These are phyloP conservation scores for Agaricus subrufescens DNA, from an alignment of 768 basidiomycete genomes.

Conservation along the genomic window DNA sequence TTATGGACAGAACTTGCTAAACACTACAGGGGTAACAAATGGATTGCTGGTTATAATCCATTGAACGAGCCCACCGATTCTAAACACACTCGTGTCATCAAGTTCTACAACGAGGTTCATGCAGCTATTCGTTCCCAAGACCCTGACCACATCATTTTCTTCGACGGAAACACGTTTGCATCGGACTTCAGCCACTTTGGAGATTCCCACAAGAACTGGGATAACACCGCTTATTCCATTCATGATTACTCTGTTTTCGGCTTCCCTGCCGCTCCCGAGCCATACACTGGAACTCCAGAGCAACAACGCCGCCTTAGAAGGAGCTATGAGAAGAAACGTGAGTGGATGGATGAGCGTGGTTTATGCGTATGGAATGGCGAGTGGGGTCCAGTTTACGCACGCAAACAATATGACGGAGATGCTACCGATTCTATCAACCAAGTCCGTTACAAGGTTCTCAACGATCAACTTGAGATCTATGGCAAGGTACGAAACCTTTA, in stretches of 20 bases:
- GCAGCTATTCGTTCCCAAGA: constrained; percentile 69
- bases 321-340: constrained; percentile 69
- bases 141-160: constrained; percentile 67
- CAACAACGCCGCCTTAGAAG: constrained; percentile 48
- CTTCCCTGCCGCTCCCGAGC: constrained; percentile 56
- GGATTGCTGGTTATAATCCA: constrained; percentile 86
- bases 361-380: constrained; percentile 79
- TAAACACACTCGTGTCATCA: constrained; percentile 56
- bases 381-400: constrained; percentile 80
- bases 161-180: constrained; percentile 84
- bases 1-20: constrained; percentile 73
- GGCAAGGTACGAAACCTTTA: constrained; percentile 37
- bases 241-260: constrained; percentile 77
- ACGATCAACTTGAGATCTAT: constrained; percentile 73
- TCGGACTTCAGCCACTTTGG: constrained; percentile 73
- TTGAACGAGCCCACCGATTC: constrained; percentile 81
- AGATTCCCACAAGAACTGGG: constrained; percentile 56
- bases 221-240: constrained; percentile 72
- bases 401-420: constrained; percentile 53
- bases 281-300: constrained; percentile 46
- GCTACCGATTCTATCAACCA: constrained; percentile 65
- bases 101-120: constrained; percentile 67
- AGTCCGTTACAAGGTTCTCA: constrained; percentile 56
- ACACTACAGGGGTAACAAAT: constrained; percentile 73
- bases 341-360: constrained; percentile 68